These are phyloP conservation scores for Cryptosporidium ryanae DNA, from an alignment of 169 alveolate genomes.

Conservation along the genomic window DNA sequence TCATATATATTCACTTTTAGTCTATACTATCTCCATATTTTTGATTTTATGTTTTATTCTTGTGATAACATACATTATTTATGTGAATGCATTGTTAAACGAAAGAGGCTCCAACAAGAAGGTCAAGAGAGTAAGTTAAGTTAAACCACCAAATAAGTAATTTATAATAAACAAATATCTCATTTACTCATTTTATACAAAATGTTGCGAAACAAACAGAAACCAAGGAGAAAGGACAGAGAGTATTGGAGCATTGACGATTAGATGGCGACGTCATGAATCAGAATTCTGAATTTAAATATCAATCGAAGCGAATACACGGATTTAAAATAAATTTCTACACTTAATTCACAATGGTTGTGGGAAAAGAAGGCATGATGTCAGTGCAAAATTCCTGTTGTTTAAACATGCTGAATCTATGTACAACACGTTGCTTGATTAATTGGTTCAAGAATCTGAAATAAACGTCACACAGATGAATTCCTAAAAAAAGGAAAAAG, in stretches of 20 bases:
- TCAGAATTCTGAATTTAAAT: no score
- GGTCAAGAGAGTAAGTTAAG: slow-evolving; percentile 49
- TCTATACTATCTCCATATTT: slow-evolving; percentile 39
- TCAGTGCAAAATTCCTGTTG: not conserved
- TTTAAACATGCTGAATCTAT: no score
- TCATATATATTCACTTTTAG: not conserved
- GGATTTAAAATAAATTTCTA: not conserved
- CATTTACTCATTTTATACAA: no score
- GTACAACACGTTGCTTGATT: no score
- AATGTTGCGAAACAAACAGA: not conserved
- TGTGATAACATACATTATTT: slow-evolving; percentile 33
- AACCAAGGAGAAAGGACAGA: slow-evolving; percentile 73
- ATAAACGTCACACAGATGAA: no score
- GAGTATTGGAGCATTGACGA: slow-evolving; percentile 71
- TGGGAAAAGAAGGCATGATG: not conserved
- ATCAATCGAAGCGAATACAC: not conserved
- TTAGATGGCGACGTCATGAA: not conserved
- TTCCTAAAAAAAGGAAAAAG: no score
- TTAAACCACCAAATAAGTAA: no score
- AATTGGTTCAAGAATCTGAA: no score
- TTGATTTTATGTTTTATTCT: slow-evolving; percentile 16
- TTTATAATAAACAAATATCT: no score
- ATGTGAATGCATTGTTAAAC: slow-evolving; percentile 46
- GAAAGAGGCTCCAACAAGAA: slow-evolving; percentile 23
- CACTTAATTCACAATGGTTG: not conserved